phyloP scores from a whole-genome alignment of 2,329 filamentous ascomycete genomes.

The Fulvia fulva region DNA sequence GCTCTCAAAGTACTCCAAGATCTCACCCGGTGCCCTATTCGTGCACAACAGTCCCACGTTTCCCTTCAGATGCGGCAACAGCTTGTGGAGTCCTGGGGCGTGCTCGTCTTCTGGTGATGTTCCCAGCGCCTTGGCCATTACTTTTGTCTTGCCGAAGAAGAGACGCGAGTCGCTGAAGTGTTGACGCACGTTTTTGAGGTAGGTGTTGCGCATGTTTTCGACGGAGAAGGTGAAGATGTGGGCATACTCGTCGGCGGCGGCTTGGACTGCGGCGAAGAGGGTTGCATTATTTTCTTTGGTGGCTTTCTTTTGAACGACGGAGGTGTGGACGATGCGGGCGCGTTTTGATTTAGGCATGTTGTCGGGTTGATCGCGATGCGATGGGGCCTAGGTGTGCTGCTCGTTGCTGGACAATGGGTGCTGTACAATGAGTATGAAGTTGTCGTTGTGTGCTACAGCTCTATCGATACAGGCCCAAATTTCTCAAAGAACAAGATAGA shows the following conservation, averaged over 20 bases:
- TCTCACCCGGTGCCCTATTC: conserved; percentile 63
- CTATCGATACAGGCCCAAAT: neutral
- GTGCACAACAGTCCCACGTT: conserved; percentile 90
- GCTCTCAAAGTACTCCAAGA: conserved; percentile 68
- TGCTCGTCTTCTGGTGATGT: conserved; percentile 66
- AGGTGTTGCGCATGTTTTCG: conserved; percentile 97
- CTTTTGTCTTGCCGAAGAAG: conserved; percentile 99
- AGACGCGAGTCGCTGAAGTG: conserved; percentile 82
- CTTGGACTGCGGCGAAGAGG: conserved; percentile 83
- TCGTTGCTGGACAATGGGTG: neutral
- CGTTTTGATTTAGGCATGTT: conserved; percentile 96
- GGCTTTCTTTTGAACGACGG: conserved; percentile 82
- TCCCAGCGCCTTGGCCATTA: conserved; percentile 94
- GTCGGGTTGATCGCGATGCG: conserved; percentile 20
- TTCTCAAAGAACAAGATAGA: neutral
- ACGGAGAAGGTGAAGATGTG: conserved; percentile 91
- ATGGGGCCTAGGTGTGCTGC: neutral
- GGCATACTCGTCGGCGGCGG: conserved; percentile 78
- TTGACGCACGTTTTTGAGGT: conserved; percentile 83
- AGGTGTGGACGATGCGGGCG: conserved; percentile 81
- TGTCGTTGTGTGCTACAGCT: neutral
- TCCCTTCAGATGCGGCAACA: conserved; percentile 68
- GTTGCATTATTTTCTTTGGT: conserved; percentile 83
- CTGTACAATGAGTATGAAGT: neutral
- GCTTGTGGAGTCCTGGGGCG: conserved; percentile 69